phyloP scores from a whole-genome alignment of 352 stramenopile species.

The Globisporangium megalacanthum region DNA sequence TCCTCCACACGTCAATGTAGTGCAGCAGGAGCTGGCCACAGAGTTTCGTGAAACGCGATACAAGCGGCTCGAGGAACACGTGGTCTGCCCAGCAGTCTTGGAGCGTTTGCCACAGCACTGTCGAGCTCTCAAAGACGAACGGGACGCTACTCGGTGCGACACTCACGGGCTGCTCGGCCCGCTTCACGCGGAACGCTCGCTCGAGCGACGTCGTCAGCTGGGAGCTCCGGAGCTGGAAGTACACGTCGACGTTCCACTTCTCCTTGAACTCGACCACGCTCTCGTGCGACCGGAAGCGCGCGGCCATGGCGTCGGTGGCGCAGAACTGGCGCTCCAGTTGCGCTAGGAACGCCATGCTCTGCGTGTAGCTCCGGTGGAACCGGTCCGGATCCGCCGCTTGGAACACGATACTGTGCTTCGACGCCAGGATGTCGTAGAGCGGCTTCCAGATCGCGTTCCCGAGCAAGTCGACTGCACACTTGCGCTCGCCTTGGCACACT shows the following conservation, averaged over 20 bases:
- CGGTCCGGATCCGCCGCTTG: slow-evolving; percentile 67
- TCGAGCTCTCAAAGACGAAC: slow-evolving; percentile 51
- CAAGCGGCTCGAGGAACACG: slow-evolving; percentile 50
- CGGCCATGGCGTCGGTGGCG: slow-evolving; percentile 45
- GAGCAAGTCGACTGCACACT: slow-evolving; percentile 71
- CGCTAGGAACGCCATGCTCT: slow-evolving; percentile 66
- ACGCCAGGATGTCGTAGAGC: slow-evolving; percentile 53
- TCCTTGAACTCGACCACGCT: slow-evolving; percentile 78
- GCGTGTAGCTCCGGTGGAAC: slow-evolving; percentile 79
- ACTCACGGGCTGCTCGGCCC: slow-evolving; percentile 17
- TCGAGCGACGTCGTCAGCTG: slow-evolving; percentile 49
- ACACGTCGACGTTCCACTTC: slow-evolving; percentile 87
- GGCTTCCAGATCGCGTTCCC: slow-evolving; percentile 82
- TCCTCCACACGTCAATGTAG: slow-evolving; percentile 52
- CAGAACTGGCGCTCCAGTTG: slow-evolving; percentile 54
- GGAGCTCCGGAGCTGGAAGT: slow-evolving; percentile 73
- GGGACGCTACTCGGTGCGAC: slow-evolving; percentile 3
- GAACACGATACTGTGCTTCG: slow-evolving; percentile 79
- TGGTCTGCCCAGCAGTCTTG: slow-evolving; percentile 50
- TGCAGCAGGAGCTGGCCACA: slow-evolving; percentile 64
- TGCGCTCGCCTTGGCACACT: slow-evolving; percentile 60
- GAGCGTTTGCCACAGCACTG: slow-evolving; percentile 37
- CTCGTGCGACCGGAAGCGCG: slow-evolving; percentile 62
- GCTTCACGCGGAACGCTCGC: slow-evolving; percentile 35
- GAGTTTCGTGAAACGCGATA: slow-evolving; percentile 63